These are phyloP conservation scores for Rhizopogon vinicolor DNA, from an alignment of 768 basidiomycete species.

Conservation along the genomic window DNA sequence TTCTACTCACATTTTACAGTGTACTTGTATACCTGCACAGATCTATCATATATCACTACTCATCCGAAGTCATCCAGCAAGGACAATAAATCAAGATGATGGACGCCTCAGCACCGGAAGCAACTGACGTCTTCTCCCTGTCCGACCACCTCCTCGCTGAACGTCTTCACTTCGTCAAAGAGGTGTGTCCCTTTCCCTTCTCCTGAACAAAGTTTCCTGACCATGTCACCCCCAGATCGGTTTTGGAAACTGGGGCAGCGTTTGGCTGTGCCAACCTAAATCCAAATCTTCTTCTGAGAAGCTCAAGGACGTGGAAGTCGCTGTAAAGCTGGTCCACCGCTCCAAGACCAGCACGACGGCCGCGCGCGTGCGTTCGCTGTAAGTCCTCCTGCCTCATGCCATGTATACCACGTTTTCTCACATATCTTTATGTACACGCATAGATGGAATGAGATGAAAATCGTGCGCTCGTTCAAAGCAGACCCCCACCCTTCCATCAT, in stretches of 20 bases:
- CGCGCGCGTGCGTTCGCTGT: slow-evolving; percentile 87
- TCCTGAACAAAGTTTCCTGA: slow-evolving; percentile 6
- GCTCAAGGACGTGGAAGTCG: slow-evolving; percentile 55
- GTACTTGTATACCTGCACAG: slow-evolving; percentile 21
- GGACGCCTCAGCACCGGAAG: slow-evolving; percentile 15
- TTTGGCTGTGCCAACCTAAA: slow-evolving; percentile 75
- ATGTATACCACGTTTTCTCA: neutral
- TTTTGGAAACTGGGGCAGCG: slow-evolving; percentile 91
- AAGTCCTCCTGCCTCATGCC: slow-evolving; percentile 22
- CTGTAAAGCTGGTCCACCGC: slow-evolving; percentile 92
- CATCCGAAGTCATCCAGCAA: neutral
- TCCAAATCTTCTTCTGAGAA: slow-evolving; percentile 34
- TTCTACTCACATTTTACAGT: slow-evolving; percentile 1
- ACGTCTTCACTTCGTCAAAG: slow-evolving; percentile 69
- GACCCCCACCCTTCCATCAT: slow-evolving; percentile 92
- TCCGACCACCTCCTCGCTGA: slow-evolving; percentile 70
- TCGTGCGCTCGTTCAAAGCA: slow-evolving; percentile 76
- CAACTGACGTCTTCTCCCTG: slow-evolving; percentile 65
- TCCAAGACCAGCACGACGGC: slow-evolving; percentile 78
- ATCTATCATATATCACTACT: neutral
- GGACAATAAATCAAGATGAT: slow-evolving; percentile 9
- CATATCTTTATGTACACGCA: neutral
- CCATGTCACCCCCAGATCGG: slow-evolving; percentile 55
- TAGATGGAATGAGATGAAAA: slow-evolving; percentile 99
- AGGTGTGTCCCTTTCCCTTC: slow-evolving; percentile 37